These are phyloP conservation scores for Microdochium trichocladiopsis DNA, from an alignment of 2,329 filamentous ascomycete genomes.

Conservation along the genomic window DNA sequence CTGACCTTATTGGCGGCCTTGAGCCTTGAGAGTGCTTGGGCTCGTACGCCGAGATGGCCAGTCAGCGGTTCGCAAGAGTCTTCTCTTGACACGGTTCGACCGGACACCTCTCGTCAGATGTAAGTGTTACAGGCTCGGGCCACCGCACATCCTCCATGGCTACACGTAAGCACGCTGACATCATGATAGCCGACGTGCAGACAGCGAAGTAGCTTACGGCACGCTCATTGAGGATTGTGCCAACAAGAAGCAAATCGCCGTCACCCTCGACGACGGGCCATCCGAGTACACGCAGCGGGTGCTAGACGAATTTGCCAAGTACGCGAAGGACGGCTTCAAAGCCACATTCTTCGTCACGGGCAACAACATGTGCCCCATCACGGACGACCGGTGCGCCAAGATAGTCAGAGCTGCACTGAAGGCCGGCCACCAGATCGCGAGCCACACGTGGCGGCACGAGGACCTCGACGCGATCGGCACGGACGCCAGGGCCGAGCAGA, in stretches of 20 bases:
- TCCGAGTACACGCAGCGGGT: not conserved
- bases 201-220: conserved; percentile 9
- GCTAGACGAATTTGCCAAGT: not conserved
- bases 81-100: too few relatives aligned
- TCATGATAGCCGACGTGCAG: not conserved
- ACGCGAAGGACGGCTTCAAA: conserved; percentile 7
- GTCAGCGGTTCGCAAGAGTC: too few relatives aligned
- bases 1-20: too few relatives aligned
- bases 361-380: conserved; percentile 12
- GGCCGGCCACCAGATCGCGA: conserved; percentile 24
- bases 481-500: conserved; percentile 9
- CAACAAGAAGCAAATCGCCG: conserved; percentile 1
- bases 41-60: too few relatives aligned
- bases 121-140: not conserved
- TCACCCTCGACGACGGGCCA: not conserved
- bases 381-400: not conserved
- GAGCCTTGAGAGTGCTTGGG: too few relatives aligned
- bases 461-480: not conserved
- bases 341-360: conserved; percentile 24
- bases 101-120: too few relatives aligned
- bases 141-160: not conserved
- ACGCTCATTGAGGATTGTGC: conserved; percentile 20
- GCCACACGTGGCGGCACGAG: conserved; percentile 22
- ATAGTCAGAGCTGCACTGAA: conserved; percentile 19
- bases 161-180: not conserved